A percentile compares a stretch with the other conserved stretches of the same genome.
phyloP scores from a whole-genome alignment of 2,329 filamentous ascomycete species.

The Botryosphaeria agaves region DNA sequence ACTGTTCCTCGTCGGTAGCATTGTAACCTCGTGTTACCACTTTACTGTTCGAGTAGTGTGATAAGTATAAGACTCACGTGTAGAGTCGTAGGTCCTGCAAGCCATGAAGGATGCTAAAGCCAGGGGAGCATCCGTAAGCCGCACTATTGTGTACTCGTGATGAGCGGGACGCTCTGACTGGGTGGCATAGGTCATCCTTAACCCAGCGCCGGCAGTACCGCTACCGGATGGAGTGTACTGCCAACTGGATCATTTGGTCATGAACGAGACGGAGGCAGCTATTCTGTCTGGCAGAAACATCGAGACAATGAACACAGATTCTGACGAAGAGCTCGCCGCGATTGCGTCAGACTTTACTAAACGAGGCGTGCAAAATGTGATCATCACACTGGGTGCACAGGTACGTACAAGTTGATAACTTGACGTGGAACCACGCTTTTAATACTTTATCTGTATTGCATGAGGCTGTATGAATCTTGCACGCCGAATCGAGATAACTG shows the following conservation, averaged over 20 bases:
- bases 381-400: conserved; percentile 69
- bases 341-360: conserved; percentile 45
- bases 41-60: too few relatives aligned
- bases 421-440: too few relatives aligned
- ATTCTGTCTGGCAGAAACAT: conserved; percentile 42
- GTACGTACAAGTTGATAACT: too few relatives aligned
- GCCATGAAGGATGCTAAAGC: conserved; percentile 12
- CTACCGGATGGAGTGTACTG: conserved; percentile 50
- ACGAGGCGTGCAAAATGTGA: conserved; percentile 55
- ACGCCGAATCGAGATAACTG: too few relatives aligned
- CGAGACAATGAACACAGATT: conserved; percentile 10
- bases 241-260: conserved; percentile 59
- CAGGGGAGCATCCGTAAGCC: too few relatives aligned
- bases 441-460: too few relatives aligned
- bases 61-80: too few relatives aligned
- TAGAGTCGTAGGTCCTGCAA: conserved; percentile 14
- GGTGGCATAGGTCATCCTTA: conserved; percentile 52
- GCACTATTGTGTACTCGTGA: too few relatives aligned
- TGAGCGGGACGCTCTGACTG: too few relatives aligned
- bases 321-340: conserved; percentile 15
- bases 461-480: too few relatives aligned
- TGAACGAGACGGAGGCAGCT: conserved; percentile 82
- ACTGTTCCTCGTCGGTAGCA: neutral
- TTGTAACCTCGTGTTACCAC: too few relatives aligned
- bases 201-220: conserved; percentile 56